Base-by-base conservation (phyloP, 208 protist genomes). In the Jaenimonas drosophilae region DNA sequence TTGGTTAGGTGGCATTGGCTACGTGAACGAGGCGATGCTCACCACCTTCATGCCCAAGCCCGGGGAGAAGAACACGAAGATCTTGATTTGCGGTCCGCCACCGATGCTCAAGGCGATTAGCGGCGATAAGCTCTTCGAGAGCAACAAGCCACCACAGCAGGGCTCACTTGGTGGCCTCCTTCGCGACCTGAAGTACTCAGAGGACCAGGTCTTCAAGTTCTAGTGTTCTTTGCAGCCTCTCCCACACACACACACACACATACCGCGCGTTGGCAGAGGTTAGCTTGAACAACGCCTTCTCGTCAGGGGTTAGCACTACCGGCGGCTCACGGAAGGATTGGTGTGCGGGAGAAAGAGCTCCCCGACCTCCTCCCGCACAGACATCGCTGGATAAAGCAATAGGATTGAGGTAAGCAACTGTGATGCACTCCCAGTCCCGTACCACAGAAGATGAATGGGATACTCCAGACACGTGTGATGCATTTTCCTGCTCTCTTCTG, bases 191-290 rank as follows among this genome's bases (percentile, higher is more conserved):
- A 78, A 76, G 46, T 96, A 91, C 63, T 77, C 64, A 21, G 69
- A 72, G 32, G 64, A 78, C 12, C 75, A 90, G 51, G 76, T 94
- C 28, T 93, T 77, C 43, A 96, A 93, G 55, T 91, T 88, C 49
- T 96, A 58, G 59, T n/a, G 14, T 14, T 11, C 14, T 7, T 17
- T 6, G 30, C 16, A 39, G n/a, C 39, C 6, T 33, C 12, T 50
- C 14, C 21, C 9, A 20, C 11, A 20, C 24, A 29, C 5, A 43
- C 7, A 43, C 14, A 12, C 17, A 21, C 9, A 11, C 11, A 21
- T 34, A 14, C 9, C 7, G 30, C 30, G 30, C 7, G 30, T 7
- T 34, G 30, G 30, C 7, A n/a, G 30, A 7, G 9, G 30, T n/a
- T 34, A 34, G 30, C 30, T 7, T 20, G 7, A 12, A 26, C 32